A percentile compares a stretch with the other conserved stretches of the same genome.
Conservation (phyloP, 169 alveolate genomes). For the Eimeria sp. region DNA sequence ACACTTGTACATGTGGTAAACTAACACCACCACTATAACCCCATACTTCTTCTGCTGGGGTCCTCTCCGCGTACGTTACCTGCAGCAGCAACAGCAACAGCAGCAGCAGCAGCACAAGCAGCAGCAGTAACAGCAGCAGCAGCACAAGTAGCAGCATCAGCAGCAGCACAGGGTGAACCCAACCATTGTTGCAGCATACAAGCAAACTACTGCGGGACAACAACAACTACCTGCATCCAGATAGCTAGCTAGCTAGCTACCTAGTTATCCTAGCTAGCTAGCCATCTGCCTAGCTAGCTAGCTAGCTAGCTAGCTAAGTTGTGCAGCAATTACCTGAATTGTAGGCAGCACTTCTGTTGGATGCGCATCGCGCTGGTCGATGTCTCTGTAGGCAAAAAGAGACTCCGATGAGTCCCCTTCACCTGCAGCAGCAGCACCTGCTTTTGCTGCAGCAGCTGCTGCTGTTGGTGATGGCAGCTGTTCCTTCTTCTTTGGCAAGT, state of each 20-base stretch:
- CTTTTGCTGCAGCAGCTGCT: background rate
- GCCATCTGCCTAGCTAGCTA: conserved; percentile 12
- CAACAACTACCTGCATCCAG: background rate
- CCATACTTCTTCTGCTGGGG: background rate
- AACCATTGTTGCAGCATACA: too few species aligned
- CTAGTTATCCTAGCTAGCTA: conserved; percentile 4
- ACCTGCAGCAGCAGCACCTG: background rate
- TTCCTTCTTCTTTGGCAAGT: background rate
- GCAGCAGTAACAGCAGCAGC: background rate
- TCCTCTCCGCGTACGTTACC: conserved; percentile 38
- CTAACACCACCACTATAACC: background rate
- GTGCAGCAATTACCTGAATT: background rate
- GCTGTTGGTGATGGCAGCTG: background rate
- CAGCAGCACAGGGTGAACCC: background rate
- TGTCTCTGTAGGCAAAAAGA: conserved; percentile 13
- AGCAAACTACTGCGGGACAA: too few species aligned
- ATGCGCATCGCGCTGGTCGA: background rate
- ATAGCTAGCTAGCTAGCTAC: background rate
- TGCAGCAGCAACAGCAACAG: conserved; percentile 55
- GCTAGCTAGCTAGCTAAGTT: conserved; percentile 1
- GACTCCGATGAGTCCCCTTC: background rate
- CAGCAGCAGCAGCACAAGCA: conserved; percentile 28
- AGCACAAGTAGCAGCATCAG: background rate
- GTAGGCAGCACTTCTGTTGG: conserved; percentile 37
- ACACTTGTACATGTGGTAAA: background rate